Base-by-base conservation (phyloP, 2,329 filamentous ascomycete species). In the Arachnomyces sp. region DNA sequence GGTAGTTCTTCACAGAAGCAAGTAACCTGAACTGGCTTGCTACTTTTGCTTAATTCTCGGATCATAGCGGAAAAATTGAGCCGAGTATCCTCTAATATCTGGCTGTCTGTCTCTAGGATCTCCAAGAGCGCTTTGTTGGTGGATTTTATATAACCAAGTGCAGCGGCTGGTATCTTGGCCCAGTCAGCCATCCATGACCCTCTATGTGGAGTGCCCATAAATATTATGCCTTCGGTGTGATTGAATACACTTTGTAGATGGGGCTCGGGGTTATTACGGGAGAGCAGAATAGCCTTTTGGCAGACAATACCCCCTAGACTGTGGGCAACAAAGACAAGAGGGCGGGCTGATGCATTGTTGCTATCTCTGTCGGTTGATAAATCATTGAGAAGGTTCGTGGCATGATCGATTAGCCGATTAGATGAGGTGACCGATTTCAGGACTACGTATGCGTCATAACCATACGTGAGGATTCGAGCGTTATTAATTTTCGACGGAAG, bases 121-220 rank as follows among this genome's bases (percentile, higher is more conserved):
- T 28, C 21, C 11, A 39, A 31, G 11, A 46, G 25, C 15, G 41
- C 31, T 29, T 12, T 36, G 13, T 50, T 50, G 3, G 39, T 44
- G 6, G 36, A 44, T 29, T 45, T 49, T 7, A 51, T 13, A 3
- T 50, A 15, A 1, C 46, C 38, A 30, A 52, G 39, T 14, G 45
- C 47, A 2, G 42, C 44, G 13, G 46, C 57, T 0, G 55, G 52
- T 12, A 60, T 54, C 9, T 44, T 51, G 0, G 52, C 53, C 62
- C 59, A 66, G 25, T 57, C 36, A 0, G 63, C 62, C 40, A 61
- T 49, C 54, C 52, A 57, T 0, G 59, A 50, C 3, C 62, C 62
- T 12, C 36, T 49, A 42, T 67, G 60, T 16, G 64, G 64, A 1
- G 63, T 66, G 3, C 65, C 62, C 49, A 67, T 56, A 40, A 67